Evolutionary conservation across 108 stramenopile species (phyloP), one percentile per base, ranked within the genome.

Genomic region (Cyclotella atomus): DNA sequence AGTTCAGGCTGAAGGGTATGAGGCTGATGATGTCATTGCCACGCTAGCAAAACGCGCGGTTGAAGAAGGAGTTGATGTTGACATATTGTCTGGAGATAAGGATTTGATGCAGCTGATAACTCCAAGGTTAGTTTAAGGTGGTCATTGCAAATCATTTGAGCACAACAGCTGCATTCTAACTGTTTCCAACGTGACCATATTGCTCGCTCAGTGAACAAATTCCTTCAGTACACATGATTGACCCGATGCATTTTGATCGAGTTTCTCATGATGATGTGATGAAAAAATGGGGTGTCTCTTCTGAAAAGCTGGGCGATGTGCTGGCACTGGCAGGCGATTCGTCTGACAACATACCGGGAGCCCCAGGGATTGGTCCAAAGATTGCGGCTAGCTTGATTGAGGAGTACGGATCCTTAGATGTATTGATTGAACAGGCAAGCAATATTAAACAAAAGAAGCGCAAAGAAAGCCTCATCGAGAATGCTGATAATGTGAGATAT

Each of bases 1-100:
- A 65, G 77, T 96, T 20, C 83, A 91, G 79, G 92, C 93, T 10
- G 68, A 71, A 47, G 88, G 87, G 0, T 94, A 81, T 70, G 95
- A 96, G 70, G 95, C 95, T 1, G 95, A 96, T 63, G 95, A 96
- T 84, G 93, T 96, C 27, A 96, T 96, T 78, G 95, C 95, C 0
- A 91, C 92, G 0, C 45, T 96, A 24, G 68, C 88, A 3, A 76
- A 65, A n/a, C 78, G 71, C 68, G 93, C 89, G 3, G 36, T 83
- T 3, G 66, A 84, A 45, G 80, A 88, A 63, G 91, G 91, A 14
- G 65, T 90, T 3, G 80, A 89, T 54, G 87, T 88, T 0, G 75
- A 90, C 36, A 91, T 96, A 14, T 74, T 94, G 28, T 83, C 84
- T 20, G 92, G 91, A 8, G 95, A 96, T 68, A 96, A 96, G 79